Percentiles rank a stretch among this genome's conserved stretches.
These are phyloP conservation scores for Aspergillus olivimuriae DNA, from an alignment of 495 filamentous ascomycete genomes.

Conservation along the genomic window DNA sequence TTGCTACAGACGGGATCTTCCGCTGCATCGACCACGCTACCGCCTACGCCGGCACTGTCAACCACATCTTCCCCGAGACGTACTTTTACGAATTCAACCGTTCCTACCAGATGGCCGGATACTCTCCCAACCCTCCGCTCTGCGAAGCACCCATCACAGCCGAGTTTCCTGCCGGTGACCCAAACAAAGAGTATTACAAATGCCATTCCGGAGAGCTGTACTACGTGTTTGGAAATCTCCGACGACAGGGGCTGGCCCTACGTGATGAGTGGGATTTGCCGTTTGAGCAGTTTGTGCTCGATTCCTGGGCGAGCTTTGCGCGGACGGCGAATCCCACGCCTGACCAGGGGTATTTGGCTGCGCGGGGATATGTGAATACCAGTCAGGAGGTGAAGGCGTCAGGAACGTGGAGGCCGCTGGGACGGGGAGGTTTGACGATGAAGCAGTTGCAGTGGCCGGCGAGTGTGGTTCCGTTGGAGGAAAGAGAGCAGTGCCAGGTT, in stretches of 20 bases:
- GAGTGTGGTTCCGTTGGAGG: background rate
- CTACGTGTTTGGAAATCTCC: conserved; percentile 20
- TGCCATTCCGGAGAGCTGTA: conserved; percentile 23
- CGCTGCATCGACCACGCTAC: conserved; percentile 23
- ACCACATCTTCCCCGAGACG: conserved; percentile 16
- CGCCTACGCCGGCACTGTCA: conserved; percentile 13
- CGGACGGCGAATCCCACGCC: conserved; percentile 15
- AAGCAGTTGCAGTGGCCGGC: background rate
- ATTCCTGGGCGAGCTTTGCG: conserved; percentile 24
- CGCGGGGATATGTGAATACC: background rate
- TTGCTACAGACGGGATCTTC: conserved; percentile 23
- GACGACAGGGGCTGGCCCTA: conserved; percentile 12
- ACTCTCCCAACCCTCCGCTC: conserved; percentile 18
- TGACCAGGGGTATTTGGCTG: background rate
- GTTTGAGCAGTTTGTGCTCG: conserved; percentile 20
- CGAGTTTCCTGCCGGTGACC: conserved; percentile 16
- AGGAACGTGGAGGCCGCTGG: background rate
- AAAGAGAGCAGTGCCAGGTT: background rate
- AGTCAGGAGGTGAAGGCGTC: background rate
- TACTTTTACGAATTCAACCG: conserved; percentile 26
- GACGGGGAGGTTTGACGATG: background rate
- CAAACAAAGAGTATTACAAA: conserved; percentile 22
- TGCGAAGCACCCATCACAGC: conserved; percentile 18
- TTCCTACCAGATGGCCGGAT: conserved; percentile 21
- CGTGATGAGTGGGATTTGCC: conserved; percentile 21